Base-by-base conservation (phyloP, 306 rosid species). In the Fagus sylvatica region DNA sequence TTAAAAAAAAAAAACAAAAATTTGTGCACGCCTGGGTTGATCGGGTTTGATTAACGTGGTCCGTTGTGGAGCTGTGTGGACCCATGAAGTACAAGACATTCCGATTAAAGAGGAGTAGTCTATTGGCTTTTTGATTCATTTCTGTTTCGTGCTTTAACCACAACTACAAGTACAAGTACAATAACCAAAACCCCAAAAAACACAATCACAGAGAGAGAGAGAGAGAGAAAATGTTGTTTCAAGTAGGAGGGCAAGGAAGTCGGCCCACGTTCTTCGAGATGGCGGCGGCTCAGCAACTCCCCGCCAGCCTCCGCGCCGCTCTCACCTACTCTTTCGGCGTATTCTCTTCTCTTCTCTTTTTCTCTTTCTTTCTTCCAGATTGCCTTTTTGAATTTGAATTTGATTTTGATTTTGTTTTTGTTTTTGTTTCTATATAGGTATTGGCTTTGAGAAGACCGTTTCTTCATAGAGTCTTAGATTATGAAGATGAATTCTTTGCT, bases 261-360 rank as follows among this genome's bases (percentile, higher is more conserved):
- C 98, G 98, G 7, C 98, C 98, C 77, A 95, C 98, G 60, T 95
- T 95, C 96, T 95, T 95, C 84, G 98, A 95, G 91, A 95, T 95
- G 98, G 96, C 97, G 66, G 98, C 98, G 41, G 97, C 98, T 17
- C 96, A 95, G 61, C 98, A 93, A 75, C 98, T 95, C 57, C 98
- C 98, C 0, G 89, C 90, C 34, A 95, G 98, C 57, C 97, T 95
- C 69, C 98, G 98, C 49, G 91, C 85, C 43, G 98, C 98, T 53
- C 89, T 95, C 10, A 86, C 96, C 10, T 95, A 95, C 76, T 95
- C 98, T 42, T 41, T 95, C 56, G 98, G 98, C 19, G 98, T 95
- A 90, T 40, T 73, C 67, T 6, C 53, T 70, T 59, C 41, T 46
- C 46, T 42, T n/a, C 7, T 4, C 28, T 54, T 73, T 28, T 2